A percentile compares a stretch with the other conserved stretches of the same genome.
Evolutionary conservation across 2,329 filamentous ascomycete genomes (phyloP).

Genomic region (Penicillium capsulatum): DNA sequence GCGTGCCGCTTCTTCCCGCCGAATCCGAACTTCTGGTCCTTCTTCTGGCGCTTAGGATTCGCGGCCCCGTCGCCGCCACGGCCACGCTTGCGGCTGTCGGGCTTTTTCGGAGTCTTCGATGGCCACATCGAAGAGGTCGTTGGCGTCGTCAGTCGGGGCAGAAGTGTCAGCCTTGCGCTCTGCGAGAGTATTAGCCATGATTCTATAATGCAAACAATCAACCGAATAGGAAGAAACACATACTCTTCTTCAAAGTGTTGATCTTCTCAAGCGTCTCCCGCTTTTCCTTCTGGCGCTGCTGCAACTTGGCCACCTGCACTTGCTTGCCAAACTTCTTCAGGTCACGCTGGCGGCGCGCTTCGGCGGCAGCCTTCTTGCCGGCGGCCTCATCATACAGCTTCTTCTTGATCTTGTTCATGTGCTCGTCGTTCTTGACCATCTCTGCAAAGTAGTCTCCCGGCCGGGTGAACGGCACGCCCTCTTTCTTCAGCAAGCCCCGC

Average conservation of each 20-base stretch:
- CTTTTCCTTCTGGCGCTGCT: constrained; percentile 91
- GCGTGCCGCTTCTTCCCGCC: constrained; percentile 89
- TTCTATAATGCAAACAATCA: too few species aligned
- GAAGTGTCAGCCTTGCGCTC: constrained; percentile 69
- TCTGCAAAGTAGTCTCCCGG: constrained; percentile 96
- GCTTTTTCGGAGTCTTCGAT: constrained; percentile 67
- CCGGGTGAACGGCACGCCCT: constrained; percentile 79
- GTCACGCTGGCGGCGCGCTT: constrained; percentile 87
- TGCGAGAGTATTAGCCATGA: constrained; percentile 38
- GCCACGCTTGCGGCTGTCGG: constrained; percentile 44
- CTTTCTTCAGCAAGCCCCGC: constrained; percentile 70
- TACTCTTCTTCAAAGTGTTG: constrained; percentile 90
- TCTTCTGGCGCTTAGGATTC: constrained; percentile 75
- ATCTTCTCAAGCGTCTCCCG: constrained; percentile 93
- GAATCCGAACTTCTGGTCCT: constrained; percentile 90
- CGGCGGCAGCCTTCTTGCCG: constrained; percentile 83
- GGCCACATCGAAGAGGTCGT: constrained; percentile 86
- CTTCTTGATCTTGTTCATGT: constrained; percentile 94
- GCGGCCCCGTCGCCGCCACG: constrained; percentile 42
- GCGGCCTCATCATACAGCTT: constrained; percentile 91
- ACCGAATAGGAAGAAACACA: constrained; percentile 37
- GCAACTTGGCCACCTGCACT: constrained; percentile 91
- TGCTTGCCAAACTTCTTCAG: constrained; percentile 99
- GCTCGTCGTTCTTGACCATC: constrained; percentile 97
- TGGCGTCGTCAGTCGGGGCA: constrained; percentile 63